phyloP scores from a whole-genome alignment of 768 basidiomycete species.

The Sistotremastrum suecicum region DNA sequence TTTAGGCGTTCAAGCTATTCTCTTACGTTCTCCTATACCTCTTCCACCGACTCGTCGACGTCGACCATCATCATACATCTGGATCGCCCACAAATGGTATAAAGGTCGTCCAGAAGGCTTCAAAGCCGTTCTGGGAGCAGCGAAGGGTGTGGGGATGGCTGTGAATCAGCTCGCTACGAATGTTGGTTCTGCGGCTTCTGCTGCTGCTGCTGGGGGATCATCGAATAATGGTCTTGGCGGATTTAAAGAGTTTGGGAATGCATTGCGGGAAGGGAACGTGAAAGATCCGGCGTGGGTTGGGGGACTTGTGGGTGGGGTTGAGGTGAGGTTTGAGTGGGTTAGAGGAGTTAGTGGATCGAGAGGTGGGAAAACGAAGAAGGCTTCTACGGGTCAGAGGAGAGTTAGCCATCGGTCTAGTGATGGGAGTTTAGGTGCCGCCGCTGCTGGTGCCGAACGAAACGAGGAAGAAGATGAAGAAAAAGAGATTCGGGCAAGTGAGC shows the following conservation, averaged over 20 bases:
- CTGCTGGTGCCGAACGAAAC: background rate
- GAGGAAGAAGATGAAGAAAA: slow-evolving; percentile 20
- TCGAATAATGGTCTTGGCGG: too few relatives aligned
- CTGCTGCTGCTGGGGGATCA: background rate
- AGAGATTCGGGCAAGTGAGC: too few relatives aligned
- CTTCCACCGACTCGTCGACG: too few relatives aligned
- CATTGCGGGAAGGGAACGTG: slow-evolving; percentile 15
- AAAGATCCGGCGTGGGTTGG: slow-evolving; percentile 3
- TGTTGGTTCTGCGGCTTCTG: background rate
- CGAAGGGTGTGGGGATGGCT: too few relatives aligned
- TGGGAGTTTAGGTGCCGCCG: slow-evolving; percentile 6
- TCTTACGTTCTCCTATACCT: background rate
- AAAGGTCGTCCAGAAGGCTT: slow-evolving; percentile 39
- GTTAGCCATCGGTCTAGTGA: slow-evolving; percentile 1
- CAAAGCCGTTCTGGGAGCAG: slow-evolving; percentile 13
- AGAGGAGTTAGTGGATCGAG: slow-evolving; percentile 21
- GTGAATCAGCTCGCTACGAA: too few relatives aligned
- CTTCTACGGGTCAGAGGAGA: background rate
- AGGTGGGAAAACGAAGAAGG: slow-evolving; percentile 1
- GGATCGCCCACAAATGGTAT: slow-evolving; percentile 65
- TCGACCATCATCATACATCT: slow-evolving; percentile 35
- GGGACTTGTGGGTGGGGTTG: slow-evolving; percentile 28
- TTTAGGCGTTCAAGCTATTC: slow-evolving; percentile 9
- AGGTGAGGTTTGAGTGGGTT: slow-evolving; percentile 74
- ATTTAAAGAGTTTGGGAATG: too few relatives aligned